Evolutionary conservation across 1,139 yeast genomes (phyloP), one percentile per base, ranked within the genome.

Genomic region (Candida sojae): DNA sequence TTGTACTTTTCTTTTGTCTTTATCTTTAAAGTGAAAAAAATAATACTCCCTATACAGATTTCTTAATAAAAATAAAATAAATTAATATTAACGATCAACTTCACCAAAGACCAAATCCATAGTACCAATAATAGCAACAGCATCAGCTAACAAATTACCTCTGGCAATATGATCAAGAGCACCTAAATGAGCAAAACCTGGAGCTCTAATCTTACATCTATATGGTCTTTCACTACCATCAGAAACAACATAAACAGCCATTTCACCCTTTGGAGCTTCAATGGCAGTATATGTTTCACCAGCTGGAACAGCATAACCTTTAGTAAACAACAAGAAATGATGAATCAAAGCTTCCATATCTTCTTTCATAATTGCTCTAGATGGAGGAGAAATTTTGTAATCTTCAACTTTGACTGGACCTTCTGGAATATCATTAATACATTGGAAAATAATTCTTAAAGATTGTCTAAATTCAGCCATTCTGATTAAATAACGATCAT

Each of bases 61-160:
- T 17, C 21, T 17, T 17, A 17, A 37, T 37, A 30, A 21, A 13
- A 12, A 11, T 37, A 32, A 5, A n/a, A n/a, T 25, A 7, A 12
- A 17, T 39, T 47, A 89, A 74, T 96, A 9, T 39, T 47, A 89
- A 74, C 96, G 91, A 75, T 89, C 96, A 59, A 89, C 96, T 71
- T 89, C 96, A 63, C 96, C 96, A 68, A 89, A 89, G 68, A 89
- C 96, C 70, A 89, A 83, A 77, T 89, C 96, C 96, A 89, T 88
- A 53, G 96, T 89, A 76, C 96, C 96, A 64, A 89, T 88, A 66
- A 89, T 89, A 53, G 96, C 96, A 50, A 89, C 96, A 33, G 96
- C 95, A 71, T 89, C 96, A 50, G 96, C 96, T 68, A 89, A 76
- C 73, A 87, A 86, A 70, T 88, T 88, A 64, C 93, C 92, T 70